phyloP scores from a whole-genome alignment of 1,139 yeast genomes.

The Yamadazyma atmosphaerica region DNA sequence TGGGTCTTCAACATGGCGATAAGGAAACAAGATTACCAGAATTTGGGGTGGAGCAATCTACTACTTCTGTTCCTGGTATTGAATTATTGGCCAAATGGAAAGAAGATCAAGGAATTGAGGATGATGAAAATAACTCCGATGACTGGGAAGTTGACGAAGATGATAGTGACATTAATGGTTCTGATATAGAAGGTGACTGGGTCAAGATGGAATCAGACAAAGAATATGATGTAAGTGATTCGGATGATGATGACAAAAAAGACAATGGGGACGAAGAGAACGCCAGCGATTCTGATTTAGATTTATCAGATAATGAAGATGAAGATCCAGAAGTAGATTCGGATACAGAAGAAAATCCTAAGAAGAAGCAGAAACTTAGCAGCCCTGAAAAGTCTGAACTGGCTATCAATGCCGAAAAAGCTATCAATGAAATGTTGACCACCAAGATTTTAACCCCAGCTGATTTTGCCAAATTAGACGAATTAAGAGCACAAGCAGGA shows the following conservation, averaged over 20 bases:
- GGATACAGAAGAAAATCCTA: slow-evolving; percentile 29
- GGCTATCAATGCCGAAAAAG: slow-evolving; percentile 33
- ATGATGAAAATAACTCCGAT: slow-evolving; percentile 38
- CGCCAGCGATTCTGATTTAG: slow-evolving; percentile 48
- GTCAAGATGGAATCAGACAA: slow-evolving; percentile 58
- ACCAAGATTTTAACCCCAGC: slow-evolving; percentile 90
- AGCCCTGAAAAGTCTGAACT: slow-evolving; percentile 2
- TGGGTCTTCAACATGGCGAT: slow-evolving; percentile 65
- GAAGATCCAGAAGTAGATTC: slow-evolving; percentile 22
- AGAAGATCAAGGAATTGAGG: slow-evolving; percentile 60
- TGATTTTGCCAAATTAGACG: slow-evolving; percentile 92
- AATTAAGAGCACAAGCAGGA: slow-evolving; percentile 81
- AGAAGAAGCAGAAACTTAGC: slow-evolving; percentile 23
- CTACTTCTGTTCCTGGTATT: slow-evolving; percentile 81
- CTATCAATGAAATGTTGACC: slow-evolving; percentile 65
- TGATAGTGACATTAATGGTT: slow-evolving; percentile 59
- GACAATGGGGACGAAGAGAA: slow-evolving; percentile 14
- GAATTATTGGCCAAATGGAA: slow-evolving; percentile 90
- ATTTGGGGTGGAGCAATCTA: slow-evolving; percentile 70
- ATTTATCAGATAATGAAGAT: slow-evolving; percentile 22
- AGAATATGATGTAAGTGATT: slow-evolving; percentile 57
- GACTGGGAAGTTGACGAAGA: slow-evolving; percentile 47
- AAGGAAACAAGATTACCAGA: slow-evolving; percentile 46
- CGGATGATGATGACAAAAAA: slow-evolving; percentile 35
- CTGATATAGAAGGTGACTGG: slow-evolving; percentile 63